Percentiles rank a stretch among this genome's conserved stretches.
These are phyloP conservation scores for Gonium pectorale DNA, from an alignment of 139 green algal species.

Conservation along the genomic window DNA sequence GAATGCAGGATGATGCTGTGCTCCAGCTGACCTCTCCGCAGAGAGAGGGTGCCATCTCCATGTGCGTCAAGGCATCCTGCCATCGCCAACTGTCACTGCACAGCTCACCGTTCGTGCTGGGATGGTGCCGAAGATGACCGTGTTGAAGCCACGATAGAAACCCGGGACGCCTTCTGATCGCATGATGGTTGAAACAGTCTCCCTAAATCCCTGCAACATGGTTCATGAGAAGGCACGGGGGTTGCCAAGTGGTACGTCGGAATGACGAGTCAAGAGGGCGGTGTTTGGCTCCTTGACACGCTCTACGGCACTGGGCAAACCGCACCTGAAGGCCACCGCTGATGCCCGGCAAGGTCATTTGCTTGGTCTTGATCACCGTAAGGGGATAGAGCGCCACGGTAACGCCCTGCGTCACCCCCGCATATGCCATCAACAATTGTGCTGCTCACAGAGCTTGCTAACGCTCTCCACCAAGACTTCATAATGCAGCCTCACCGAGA, in stretches of 20 bases:
- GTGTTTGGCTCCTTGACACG: too few relatives aligned
- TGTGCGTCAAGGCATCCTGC: not conserved
- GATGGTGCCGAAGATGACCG: slow-evolving; percentile 80
- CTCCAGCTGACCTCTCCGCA: too few relatives aligned
- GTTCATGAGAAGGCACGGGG: too few relatives aligned
- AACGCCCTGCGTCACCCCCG: slow-evolving; percentile 84
- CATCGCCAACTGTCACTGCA: not conserved
- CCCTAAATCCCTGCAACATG: not conserved
- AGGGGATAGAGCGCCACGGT: slow-evolving; percentile 89
- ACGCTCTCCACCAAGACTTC: too few relatives aligned
- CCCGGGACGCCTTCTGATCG: slow-evolving; percentile 81
- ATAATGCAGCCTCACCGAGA: slow-evolving; percentile 74
- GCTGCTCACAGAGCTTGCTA: too few relatives aligned
- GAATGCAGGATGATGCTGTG: too few relatives aligned
- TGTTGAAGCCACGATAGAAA: slow-evolving; percentile 92
- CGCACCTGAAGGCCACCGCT: slow-evolving; percentile 58
- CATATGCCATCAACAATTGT: too few relatives aligned
- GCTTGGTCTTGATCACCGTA: slow-evolving; percentile 93
- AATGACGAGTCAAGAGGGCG: too few relatives aligned
- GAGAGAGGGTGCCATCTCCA: too few relatives aligned
- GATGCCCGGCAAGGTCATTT: slow-evolving; percentile 79
- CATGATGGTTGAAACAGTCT: slow-evolving; percentile 77
- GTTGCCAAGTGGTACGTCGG: too few relatives aligned
- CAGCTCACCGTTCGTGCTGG: slow-evolving; percentile 50
- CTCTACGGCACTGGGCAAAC: too few relatives aligned